phyloP scores from a whole-genome alignment of 345 rosid species.

The Salix viminalis region DNA sequence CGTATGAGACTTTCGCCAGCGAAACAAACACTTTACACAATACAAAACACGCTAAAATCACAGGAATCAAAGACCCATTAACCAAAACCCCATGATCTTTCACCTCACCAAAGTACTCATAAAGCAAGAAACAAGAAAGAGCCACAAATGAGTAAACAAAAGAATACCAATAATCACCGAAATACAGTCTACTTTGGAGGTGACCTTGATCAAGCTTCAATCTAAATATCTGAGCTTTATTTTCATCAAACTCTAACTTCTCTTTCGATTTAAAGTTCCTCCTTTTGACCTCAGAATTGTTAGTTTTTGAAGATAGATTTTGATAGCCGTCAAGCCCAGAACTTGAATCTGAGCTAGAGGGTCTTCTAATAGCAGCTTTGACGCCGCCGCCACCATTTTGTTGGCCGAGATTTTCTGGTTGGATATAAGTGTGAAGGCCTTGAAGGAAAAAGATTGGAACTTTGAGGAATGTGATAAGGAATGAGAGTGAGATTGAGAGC shows the following conservation, averaged over 20 bases:
- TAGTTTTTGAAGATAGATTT: slow-evolving; percentile 33
- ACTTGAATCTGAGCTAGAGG: slow-evolving; percentile 38
- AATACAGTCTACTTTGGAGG: slow-evolving; percentile 65
- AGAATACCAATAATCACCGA: slow-evolving; percentile 45
- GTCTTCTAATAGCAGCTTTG: slow-evolving; percentile 69
- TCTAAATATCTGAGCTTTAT: slow-evolving; percentile 89
- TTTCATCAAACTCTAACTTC: slow-evolving; percentile 77
- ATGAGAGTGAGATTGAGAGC: slow-evolving; percentile 37
- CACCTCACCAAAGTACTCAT: slow-evolving; percentile 29
- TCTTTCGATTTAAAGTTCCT: slow-evolving; percentile 57
- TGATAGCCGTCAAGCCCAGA: slow-evolving; percentile 29
- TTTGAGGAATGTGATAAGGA: slow-evolving; percentile 52
- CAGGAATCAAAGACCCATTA: slow-evolving; percentile 55
- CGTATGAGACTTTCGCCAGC: slow-evolving; percentile 54
- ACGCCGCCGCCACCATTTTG: slow-evolving; percentile 31
- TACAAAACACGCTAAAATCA: slow-evolving; percentile 43
- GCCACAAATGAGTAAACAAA: slow-evolving; percentile 44
- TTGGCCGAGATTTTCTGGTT: slow-evolving; percentile 66
- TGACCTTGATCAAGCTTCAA: slow-evolving; percentile 76
- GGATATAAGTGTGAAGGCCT: slow-evolving; percentile 80
- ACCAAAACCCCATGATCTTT: slow-evolving; percentile 41
- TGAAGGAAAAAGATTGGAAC: slow-evolving; percentile 59
- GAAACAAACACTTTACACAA: slow-evolving; percentile 45
- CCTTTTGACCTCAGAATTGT: slow-evolving; percentile 34
- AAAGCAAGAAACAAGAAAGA: slow-evolving; percentile 47